Percentiles rank a stretch among this genome's conserved stretches.
These are phyloP conservation scores for Allomyces macrogynus DNA, from an alignment of 192 early-diverging fungal species.

Conservation along the genomic window DNA sequence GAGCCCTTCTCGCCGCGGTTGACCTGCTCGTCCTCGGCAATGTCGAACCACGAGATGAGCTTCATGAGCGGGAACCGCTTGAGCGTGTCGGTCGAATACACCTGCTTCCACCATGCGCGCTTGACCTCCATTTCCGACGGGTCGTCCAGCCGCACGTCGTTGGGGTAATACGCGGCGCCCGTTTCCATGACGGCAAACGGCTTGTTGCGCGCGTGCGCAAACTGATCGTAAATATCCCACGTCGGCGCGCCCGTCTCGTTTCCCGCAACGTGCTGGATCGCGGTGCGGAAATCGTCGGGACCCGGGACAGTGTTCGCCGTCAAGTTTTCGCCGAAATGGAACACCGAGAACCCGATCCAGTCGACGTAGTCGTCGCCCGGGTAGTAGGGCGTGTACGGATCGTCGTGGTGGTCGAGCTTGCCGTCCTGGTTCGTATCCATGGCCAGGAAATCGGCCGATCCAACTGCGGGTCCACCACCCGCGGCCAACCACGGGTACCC, in stretches of 20 bases:
- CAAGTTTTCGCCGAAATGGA: neutral
- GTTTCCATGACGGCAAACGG: conserved; percentile 4
- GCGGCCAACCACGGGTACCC: too few species aligned
- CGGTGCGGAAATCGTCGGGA: neutral
- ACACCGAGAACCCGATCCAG: conserved; percentile 22
- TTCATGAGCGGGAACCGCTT: neutral
- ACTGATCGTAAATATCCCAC: neutral
- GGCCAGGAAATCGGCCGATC: conserved; percentile 6
- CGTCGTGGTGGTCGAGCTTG: conserved; percentile 12
- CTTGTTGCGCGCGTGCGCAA: neutral
- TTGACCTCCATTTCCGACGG: neutral
- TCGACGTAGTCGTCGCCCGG: conserved; percentile 20
- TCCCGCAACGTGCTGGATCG: neutral
- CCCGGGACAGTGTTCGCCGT: neutral
- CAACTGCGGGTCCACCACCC: too few species aligned
- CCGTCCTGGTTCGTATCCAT: conserved; percentile 28
- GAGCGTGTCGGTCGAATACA: neutral
- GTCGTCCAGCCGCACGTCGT: neutral
- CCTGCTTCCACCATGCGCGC: neutral
- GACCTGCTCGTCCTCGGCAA: neutral
- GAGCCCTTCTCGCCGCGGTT: neutral
- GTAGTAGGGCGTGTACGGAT: conserved; percentile 25
- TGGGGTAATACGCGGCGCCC: neutral
- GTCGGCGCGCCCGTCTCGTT: neutral
- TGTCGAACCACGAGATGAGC: neutral